Evolutionary conservation across 2,329 filamentous ascomycete species (phyloP).

Genomic region (Xylaria sp.): DNA sequence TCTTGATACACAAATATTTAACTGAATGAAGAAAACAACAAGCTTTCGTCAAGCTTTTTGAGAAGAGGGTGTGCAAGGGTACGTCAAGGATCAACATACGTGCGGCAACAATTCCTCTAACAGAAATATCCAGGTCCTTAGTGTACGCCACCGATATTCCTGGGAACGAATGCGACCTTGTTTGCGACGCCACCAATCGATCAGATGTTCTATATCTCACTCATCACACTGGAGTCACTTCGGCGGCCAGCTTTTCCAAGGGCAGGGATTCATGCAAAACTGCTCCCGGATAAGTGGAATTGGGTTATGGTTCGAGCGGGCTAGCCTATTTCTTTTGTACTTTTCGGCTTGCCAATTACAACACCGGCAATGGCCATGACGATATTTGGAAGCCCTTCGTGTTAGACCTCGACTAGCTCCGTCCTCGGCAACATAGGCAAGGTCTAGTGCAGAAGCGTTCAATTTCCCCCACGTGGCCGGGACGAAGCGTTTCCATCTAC

Average conservation of each 20-base stretch:
- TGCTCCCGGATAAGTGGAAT: background rate
- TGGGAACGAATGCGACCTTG: background rate
- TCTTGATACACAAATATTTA: background rate
- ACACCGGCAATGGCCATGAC: background rate
- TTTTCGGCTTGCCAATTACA: background rate
- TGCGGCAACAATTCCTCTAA: background rate
- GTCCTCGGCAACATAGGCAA: background rate
- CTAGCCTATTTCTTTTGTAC: background rate
- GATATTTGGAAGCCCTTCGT: background rate
- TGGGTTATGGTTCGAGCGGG: background rate
- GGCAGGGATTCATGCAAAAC: conserved; percentile 2
- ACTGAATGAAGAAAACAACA: background rate
- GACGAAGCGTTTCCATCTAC: background rate
- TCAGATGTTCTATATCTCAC: background rate
- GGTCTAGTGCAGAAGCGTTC: background rate
- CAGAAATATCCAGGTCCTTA: background rate
- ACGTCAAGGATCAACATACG: background rate
- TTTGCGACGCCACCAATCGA: background rate
- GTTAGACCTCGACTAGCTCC: background rate
- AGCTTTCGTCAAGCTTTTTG: background rate
- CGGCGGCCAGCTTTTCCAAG: background rate
- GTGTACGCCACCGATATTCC: background rate
- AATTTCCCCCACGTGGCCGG: conserved; percentile 16
- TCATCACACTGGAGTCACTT: background rate
- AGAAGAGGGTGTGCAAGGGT: background rate